Conservation (phyloP, 805 yeast genomes). For the Candida qinlingensis region DNA sequence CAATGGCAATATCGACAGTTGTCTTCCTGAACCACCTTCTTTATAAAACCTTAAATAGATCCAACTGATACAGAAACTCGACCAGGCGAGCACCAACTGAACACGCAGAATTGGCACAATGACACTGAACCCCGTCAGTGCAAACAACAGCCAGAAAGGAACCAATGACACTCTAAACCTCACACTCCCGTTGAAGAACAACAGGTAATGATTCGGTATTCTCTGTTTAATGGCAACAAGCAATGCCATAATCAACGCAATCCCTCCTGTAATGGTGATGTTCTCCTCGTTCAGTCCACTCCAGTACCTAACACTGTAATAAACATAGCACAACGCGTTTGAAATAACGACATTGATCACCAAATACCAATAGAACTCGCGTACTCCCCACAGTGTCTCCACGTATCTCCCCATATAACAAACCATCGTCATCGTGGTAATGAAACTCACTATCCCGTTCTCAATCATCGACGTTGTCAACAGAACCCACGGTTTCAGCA, state of each 20-base stretch:
- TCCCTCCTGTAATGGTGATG: conserved; percentile 15
- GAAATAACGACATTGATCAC: conserved; percentile 30
- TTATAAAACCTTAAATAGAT: conserved; percentile 34
- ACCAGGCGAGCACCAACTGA: conserved; percentile 11
- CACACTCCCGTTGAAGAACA: conserved; percentile 41
- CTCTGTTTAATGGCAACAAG: conserved; percentile 52
- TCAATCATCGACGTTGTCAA: conserved; percentile 44
- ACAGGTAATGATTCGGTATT: conserved; percentile 46
- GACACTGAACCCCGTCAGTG: conserved; percentile 17
- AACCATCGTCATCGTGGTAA: conserved; percentile 33
- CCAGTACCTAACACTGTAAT: conserved; percentile 19
- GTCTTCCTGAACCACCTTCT: conserved; percentile 38
- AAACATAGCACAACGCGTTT: conserved; percentile 30
- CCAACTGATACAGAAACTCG: conserved; percentile 37
- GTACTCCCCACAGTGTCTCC: conserved; percentile 50
- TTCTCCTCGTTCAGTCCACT: not conserved
- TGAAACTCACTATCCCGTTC: conserved; percentile 34
- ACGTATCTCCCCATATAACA: conserved; percentile 49
- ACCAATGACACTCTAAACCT: conserved; percentile 28
- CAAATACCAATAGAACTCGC: conserved; percentile 40
- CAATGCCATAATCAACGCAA: conserved; percentile 35
- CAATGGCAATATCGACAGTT: conserved; percentile 36
- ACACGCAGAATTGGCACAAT: not conserved
- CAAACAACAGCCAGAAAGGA: conserved; percentile 25
- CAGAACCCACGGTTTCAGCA: conserved; percentile 45